Evolutionary conservation across 495 filamentous ascomycete species (phyloP).

Genomic region (Xylaria venustula): DNA sequence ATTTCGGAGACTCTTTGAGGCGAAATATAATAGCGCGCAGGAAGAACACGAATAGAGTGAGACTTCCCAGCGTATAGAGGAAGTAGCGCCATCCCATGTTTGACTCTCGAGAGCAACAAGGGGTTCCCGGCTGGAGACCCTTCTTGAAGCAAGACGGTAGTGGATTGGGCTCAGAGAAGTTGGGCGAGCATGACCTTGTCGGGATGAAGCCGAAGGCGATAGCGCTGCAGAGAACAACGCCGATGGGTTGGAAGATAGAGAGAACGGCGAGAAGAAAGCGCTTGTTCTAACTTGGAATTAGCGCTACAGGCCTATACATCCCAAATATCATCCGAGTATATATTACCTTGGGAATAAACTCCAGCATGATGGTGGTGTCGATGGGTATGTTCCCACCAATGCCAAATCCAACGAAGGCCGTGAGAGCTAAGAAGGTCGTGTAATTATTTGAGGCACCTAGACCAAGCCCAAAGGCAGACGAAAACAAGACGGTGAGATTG

Average conservation of each 20-base stretch:
- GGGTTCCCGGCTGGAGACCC: slow-evolving; percentile 4
- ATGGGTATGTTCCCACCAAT: slow-evolving; percentile 53
- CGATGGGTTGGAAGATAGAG: slow-evolving; percentile 49
- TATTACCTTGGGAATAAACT: slow-evolving; percentile 44
- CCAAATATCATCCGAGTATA: slow-evolving; percentile 7
- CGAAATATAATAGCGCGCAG: slow-evolving; percentile 44
- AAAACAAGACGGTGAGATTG: slow-evolving; percentile 48
- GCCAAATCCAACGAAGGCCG: slow-evolving; percentile 48
- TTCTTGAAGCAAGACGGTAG: slow-evolving; percentile 4
- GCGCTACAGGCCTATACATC: not conserved
- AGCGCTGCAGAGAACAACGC: slow-evolving; percentile 40
- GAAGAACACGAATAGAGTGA: slow-evolving; percentile 44
- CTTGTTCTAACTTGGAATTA: slow-evolving; percentile 30
- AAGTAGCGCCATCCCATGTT: slow-evolving; percentile 60
- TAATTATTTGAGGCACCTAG: slow-evolving; percentile 43
- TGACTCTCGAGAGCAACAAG: slow-evolving; percentile 47
- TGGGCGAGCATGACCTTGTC: slow-evolving; percentile 41
- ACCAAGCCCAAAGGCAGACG: slow-evolving; percentile 44
- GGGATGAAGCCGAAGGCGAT: slow-evolving; percentile 48
- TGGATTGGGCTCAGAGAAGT: slow-evolving; percentile 17
- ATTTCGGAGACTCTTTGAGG: slow-evolving; percentile 49
- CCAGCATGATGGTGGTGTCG: slow-evolving; percentile 49
- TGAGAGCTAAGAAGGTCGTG: slow-evolving; percentile 40
- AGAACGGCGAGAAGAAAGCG: slow-evolving; percentile 47
- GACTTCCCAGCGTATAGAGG: slow-evolving; percentile 41